Evolutionary conservation across 306 rosid genomes (phyloP), one percentile per base, ranked within the genome.

Genomic region (Carpinus viminea): DNA sequence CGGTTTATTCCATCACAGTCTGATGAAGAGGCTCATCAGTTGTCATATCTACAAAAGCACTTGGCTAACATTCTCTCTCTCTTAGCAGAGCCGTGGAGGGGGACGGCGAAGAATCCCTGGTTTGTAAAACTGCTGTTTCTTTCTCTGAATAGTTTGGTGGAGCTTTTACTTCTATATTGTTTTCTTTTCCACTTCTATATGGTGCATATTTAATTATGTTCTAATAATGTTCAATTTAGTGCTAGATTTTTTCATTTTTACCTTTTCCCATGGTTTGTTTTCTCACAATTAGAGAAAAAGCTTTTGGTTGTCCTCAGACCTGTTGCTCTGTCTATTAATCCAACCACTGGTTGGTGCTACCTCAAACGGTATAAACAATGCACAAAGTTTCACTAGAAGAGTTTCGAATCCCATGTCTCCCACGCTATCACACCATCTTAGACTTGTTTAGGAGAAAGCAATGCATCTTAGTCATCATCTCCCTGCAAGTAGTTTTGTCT

Each of bases 1-100:
- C 88, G 97, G 68, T 84, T 82, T 81, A 79, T 83, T 91, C 97
- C 97, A 55, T 94, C 96, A 3, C 98, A 89, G 83, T 82, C 89
- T 80, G 97, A 94, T 81, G 97, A 94, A 85, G 98, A 94, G 88
- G 93, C 94, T 21, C 97, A 94, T 84, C 97, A 92, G 77, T 85
- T 94, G 62, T 94, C 94, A 6, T 94, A 94, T 87, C 85, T 94
- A 68, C 94, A 89, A 84, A 94, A 94, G 84, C 98, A 94, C 80
- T 53, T 94, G 86, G 90, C 82, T 64, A 94, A 89, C 85, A 85
- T 94, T 79, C 75, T 94, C 74, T 89, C 97, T 71, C 94, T 94
- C 73, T 82, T 92, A 83, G 91, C 91, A 13, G 98, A 94, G 80
- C 92, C 5, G 91, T 86, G 64, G 96, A 90, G 75, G 97, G 89